Evolutionary conservation across 2,329 filamentous ascomycete genomes (phyloP).

Genomic region (Pezicula rhizophila): DNA sequence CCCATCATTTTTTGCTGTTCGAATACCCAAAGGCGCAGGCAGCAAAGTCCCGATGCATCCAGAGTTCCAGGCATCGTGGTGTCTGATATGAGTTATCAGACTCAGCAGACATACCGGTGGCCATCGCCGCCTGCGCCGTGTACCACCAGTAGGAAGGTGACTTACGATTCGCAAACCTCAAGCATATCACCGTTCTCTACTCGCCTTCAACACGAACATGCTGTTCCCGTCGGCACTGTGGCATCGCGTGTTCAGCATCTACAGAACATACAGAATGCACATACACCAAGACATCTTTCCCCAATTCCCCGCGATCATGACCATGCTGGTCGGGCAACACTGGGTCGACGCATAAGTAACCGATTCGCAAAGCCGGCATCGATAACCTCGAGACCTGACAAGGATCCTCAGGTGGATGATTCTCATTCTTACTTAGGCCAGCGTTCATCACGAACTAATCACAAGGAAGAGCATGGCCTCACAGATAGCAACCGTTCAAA

Average conservation of each 20-base stretch:
- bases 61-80: not conserved
- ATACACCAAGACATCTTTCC: conserved; percentile 12
- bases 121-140: not conserved
- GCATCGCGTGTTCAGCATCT: conserved; percentile 29
- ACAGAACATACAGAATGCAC: conserved; percentile 20
- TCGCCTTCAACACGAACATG: conserved; percentile 7
- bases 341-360: conserved; percentile 23
- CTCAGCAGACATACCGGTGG: not conserved
- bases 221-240: conserved; percentile 29
- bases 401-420: conserved; percentile 19
- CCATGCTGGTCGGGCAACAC: conserved; percentile 24
- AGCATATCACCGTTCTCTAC: conserved; percentile 1
- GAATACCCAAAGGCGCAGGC: not conserved
- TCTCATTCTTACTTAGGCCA: conserved; percentile 25
- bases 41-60: not conserved
- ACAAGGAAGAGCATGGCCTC: conserved; percentile 20
- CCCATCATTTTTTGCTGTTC: not conserved
- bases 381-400: conserved; percentile 17
- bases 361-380: conserved; percentile 21
- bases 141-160: too few relatives aligned
- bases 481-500: not conserved
- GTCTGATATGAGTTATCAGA: not conserved
- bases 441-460: conserved; percentile 16
- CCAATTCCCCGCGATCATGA: conserved; percentile 17
- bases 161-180: not conserved